Percentiles rank a stretch among this genome's conserved stretches.
Conservation (phyloP, 768 basidiomycete genomes). For the Boletus insuetus region DNA sequence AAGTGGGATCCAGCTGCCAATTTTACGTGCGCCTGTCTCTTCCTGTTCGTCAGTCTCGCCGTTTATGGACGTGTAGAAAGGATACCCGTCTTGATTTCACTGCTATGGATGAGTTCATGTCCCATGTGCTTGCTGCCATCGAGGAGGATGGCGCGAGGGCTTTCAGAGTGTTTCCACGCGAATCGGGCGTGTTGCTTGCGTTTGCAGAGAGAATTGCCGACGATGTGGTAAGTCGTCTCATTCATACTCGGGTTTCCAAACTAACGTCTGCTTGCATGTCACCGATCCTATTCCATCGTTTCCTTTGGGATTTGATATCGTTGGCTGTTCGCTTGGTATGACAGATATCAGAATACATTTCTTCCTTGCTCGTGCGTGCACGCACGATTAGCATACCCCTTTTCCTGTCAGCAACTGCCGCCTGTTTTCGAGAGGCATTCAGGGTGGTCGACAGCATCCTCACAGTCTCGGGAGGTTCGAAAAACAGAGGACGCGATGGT, state of each 20-base stretch:
- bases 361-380: conserved; percentile 71
- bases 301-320: neutral
- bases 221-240: conserved; percentile 67
- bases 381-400: conserved; percentile 67
- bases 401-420: conserved; percentile 84
- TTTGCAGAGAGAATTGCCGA: conserved; percentile 83
- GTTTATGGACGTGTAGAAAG: conserved; percentile 32
- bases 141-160: conserved; percentile 76
- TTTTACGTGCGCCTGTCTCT: conserved; percentile 53
- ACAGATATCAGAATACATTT: conserved; percentile 86
- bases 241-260: neutral
- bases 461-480: conserved; percentile 41
- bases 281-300: neutral
- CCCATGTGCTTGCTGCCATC: conserved; percentile 59
- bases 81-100: conserved; percentile 77
- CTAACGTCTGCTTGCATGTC: neutral
- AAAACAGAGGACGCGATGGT: conserved; percentile 1
- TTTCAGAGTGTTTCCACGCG: conserved; percentile 80
- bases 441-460: conserved; percentile 78
- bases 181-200: conserved; percentile 69
- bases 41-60: neutral
- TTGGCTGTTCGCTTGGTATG: neutral
- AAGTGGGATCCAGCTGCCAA: conserved; percentile 83
- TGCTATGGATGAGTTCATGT: conserved; percentile 92
- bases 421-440: conserved; percentile 86